Conservation (phyloP, 495 filamentous ascomycete genomes). For the Penicillium manginii region DNA sequence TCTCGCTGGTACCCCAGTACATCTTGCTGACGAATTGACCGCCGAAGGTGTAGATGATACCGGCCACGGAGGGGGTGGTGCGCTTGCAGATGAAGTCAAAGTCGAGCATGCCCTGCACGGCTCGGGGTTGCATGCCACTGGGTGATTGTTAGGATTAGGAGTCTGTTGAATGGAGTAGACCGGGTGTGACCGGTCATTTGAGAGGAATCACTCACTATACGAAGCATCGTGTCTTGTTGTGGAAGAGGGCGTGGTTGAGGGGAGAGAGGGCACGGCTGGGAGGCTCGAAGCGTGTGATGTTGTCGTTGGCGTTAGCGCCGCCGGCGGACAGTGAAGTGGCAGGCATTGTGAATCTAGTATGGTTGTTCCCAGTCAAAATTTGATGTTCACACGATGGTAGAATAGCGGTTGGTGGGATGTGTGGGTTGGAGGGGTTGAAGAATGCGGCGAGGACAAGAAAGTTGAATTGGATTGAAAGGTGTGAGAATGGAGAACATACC, state of each 20-base stretch:
- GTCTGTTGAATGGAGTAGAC: neutral
- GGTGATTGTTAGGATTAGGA: neutral
- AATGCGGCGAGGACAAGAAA: conserved; percentile 5
- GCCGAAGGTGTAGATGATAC: conserved; percentile 99
- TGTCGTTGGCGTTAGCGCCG: conserved; percentile 82
- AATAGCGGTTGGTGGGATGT: neutral
- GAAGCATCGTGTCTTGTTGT: conserved; percentile 99
- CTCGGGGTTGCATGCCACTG: conserved; percentile 92
- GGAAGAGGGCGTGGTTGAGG: conserved; percentile 87
- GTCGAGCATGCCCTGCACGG: conserved; percentile 99
- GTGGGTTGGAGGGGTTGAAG: conserved; percentile 5
- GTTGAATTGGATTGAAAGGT: conserved; percentile 6
- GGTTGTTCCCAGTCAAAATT: neutral
- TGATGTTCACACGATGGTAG: neutral
- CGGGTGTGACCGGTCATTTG: neutral
- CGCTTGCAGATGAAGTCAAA: conserved; percentile 99
- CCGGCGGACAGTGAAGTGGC: conserved; percentile 46
- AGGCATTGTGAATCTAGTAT: conserved; percentile 48
- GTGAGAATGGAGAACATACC: conserved; percentile 16
- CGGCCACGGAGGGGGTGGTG: conserved; percentile 90
- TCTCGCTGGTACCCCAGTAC: conserved; percentile 99
- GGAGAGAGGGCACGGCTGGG: conserved; percentile 92
- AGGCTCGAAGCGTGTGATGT: conserved; percentile 94
- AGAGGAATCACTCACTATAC: conserved; percentile 71
- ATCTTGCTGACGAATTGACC: conserved; percentile 99